Evolutionary conservation across 1,284 basidiomycete species (phyloP), one percentile per base, ranked within the genome.

Genomic region (Rhizopogon parksii): DNA sequence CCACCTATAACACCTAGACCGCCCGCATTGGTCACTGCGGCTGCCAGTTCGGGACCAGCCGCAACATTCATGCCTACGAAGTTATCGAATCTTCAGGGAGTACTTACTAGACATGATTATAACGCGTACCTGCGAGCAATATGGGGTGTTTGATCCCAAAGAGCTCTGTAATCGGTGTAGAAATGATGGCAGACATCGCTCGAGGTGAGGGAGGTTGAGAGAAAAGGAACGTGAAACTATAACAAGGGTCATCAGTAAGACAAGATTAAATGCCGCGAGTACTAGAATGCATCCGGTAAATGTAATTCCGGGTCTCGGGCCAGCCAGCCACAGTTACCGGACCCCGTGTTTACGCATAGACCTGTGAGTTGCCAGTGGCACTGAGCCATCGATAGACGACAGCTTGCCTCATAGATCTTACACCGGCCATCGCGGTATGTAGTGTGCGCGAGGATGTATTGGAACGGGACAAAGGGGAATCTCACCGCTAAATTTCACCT

Each of bases 1-100:
- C 91, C 91, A 48, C 91, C 91, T 56, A 95, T 89, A 52, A 93
- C 89, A 53, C 91, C 91, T 32, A 95, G 64, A 46, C 91, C 91
- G 38, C 70, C 70, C 42, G 89, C 91, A 60, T 93, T 94, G 36
- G 83, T 87, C 50, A 91, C 89, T 36, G 89, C 91, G 40, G 91
- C 91, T 15, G 89, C 87, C 15, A 93, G 79, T 65, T 90, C 87
- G 15, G 91, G 88, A 14, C 91, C 91, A 45, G 91, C 88, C 35
- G 89, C 89, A 15, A 90, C 85, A 62, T 92, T 91, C 90, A 92
- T 91, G 15, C 88, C 86, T 71, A 51, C 30, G 37, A 35, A 46
- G 17, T 35, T 40, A 37, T 30, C 34, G 14, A 21, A 11, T 47
- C 36, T 25, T 40, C 21, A 34, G 43, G 36, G 51, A 14, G 14